A percentile compares a stretch with the other conserved stretches of the same genome.
phyloP scores from a whole-genome alignment of 2,329 filamentous ascomycete genomes.

The Exophiala bonariae region DNA sequence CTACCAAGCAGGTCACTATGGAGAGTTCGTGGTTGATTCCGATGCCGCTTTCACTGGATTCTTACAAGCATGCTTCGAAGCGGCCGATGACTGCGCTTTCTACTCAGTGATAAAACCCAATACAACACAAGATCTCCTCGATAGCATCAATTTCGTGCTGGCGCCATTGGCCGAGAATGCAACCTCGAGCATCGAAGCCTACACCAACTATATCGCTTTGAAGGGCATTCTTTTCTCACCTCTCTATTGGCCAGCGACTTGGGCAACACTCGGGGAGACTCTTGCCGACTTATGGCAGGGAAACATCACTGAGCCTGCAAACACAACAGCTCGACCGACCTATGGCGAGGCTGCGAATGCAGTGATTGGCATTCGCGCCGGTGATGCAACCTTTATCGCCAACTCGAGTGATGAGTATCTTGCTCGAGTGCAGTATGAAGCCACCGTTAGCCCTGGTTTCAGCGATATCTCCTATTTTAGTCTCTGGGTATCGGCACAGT shows the following conservation, averaged over 20 bases:
- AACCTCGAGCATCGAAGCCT: not conserved
- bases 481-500: slow-evolving; percentile 18
- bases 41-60: slow-evolving; percentile 11
- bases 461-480: slow-evolving; percentile 8
- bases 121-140: slow-evolving; percentile 5
- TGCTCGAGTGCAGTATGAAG: slow-evolving; percentile 1
- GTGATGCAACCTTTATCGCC: slow-evolving; percentile 13
- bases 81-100: slow-evolving; percentile 4
- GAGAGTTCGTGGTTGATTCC: not conserved
- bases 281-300: slow-evolving; percentile 1
- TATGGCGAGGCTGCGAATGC: not conserved
- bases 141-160: slow-evolving; percentile 1
- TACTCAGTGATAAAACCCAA: not conserved
- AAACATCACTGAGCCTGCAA: not conserved
- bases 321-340: not conserved
- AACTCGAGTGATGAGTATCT: not conserved
- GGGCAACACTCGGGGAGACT: slow-evolving; percentile 6
- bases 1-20: slow-evolving; percentile 10
- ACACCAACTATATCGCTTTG: not conserved
- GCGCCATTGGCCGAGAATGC: slow-evolving; percentile 2
- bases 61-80: slow-evolving; percentile 7
- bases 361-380: slow-evolving; percentile 12
- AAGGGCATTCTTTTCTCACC: not conserved
- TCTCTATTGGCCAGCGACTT: slow-evolving; percentile 8
- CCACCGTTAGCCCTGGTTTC: slow-evolving; percentile 2